Conservation (phyloP, 2,329 filamentous ascomycete genomes). For the Seiridium cupressi region DNA sequence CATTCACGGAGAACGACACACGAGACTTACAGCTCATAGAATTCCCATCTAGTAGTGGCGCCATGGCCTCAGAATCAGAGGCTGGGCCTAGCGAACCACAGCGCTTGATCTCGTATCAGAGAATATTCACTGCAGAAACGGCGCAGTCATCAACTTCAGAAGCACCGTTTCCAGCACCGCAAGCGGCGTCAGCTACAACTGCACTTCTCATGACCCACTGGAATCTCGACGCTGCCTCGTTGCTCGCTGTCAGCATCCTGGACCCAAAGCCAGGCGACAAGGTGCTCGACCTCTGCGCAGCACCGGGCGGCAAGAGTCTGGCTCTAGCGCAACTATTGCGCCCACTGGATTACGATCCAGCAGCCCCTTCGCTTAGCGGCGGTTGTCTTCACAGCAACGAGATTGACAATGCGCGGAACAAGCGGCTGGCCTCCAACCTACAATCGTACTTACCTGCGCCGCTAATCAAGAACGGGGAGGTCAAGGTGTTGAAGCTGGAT, state of each 20-base stretch:
- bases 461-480: slow-evolving; percentile 18
- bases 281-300: slow-evolving; percentile 38
- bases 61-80: not conserved
- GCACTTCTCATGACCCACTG: slow-evolving; percentile 23
- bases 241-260: slow-evolving; percentile 28
- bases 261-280: slow-evolving; percentile 30
- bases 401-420: slow-evolving; percentile 27
- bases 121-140: slow-evolving; percentile 9
- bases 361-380: slow-evolving; percentile 16
- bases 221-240: slow-evolving; percentile 28
- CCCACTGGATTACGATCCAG: slow-evolving; percentile 11
- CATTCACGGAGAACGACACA: slow-evolving; percentile 14
- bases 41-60: slow-evolving; percentile 10
- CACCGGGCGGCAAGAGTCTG: slow-evolving; percentile 32
- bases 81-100: not conserved
- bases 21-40: slow-evolving; percentile 13
- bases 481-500: slow-evolving; percentile 23
- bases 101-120: slow-evolving; percentile 17
- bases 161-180: slow-evolving; percentile 21
- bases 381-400: slow-evolving; percentile 37
- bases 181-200: slow-evolving; percentile 9
- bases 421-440: slow-evolving; percentile 26
- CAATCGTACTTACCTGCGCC: slow-evolving; percentile 20
- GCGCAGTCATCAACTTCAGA: slow-evolving; percentile 7
- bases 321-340: slow-evolving; percentile 28